These are phyloP conservation scores for Rhypophila decipiens DNA, from an alignment of 495 filamentous ascomycete genomes.

Conservation along the genomic window DNA sequence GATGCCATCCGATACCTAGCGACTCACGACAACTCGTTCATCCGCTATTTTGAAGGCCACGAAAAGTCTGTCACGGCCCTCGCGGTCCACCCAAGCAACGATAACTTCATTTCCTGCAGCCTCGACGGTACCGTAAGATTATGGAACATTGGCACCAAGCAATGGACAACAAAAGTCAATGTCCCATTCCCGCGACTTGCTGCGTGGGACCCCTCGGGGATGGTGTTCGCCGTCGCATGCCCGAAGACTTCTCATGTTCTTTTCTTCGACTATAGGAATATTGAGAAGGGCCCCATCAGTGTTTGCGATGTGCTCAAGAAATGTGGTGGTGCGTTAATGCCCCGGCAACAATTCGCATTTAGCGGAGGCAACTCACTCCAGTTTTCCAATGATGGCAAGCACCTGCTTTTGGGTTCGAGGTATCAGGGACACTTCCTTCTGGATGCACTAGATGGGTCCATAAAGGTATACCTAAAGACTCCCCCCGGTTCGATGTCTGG, in stretches of 20 bases:
- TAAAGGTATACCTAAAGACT: constrained; percentile 59
- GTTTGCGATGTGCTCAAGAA: constrained; percentile 68
- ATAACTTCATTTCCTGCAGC: constrained; percentile 86
- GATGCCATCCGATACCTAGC: constrained; percentile 87
- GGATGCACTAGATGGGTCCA: constrained; percentile 75
- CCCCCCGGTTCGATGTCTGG: constrained; percentile 30
- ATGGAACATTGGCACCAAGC: constrained; percentile 73
- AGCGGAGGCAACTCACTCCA: constrained; percentile 78
- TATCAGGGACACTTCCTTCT: constrained; percentile 78
- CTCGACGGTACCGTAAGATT: constrained; percentile 82
- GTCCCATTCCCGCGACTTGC: constrained; percentile 72
- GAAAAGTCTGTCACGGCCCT: constrained; percentile 74
- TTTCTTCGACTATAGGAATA: constrained; percentile 90
- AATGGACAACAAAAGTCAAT: constrained; percentile 68
- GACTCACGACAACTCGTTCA: constrained; percentile 88
- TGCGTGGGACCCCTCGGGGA: constrained; percentile 81
- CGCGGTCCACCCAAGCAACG: constrained; percentile 63
- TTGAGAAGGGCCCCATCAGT: constrained; percentile 81
- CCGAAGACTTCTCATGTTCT: constrained; percentile 70
- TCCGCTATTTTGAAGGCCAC: constrained; percentile 92
- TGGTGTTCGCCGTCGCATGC: constrained; percentile 83
- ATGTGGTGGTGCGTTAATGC: constrained; percentile 20
- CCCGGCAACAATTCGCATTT: constrained; percentile 31
- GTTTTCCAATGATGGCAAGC: constrained; percentile 92
- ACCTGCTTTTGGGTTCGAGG: constrained; percentile 72